Percentiles rank a stretch among this genome's conserved stretches.
These are phyloP conservation scores for Clonostachys sp. DNA, from an alignment of 2,329 filamentous ascomycete genomes.

Conservation along the genomic window DNA sequence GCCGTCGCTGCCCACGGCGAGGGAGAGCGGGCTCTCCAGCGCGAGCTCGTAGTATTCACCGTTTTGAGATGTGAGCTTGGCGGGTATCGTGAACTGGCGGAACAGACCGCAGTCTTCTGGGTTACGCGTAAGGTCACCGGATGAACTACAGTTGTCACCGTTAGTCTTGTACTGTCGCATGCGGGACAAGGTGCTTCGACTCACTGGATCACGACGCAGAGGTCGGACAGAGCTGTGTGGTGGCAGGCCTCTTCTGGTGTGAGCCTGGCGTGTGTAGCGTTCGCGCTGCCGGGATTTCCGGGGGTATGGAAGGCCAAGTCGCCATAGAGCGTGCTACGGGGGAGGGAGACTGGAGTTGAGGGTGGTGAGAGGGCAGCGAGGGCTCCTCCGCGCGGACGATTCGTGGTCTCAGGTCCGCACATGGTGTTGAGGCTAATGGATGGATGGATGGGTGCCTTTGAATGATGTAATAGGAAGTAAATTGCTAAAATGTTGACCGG, in stretches of 20 bases:
- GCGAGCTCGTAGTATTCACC: slow-evolving; percentile 22
- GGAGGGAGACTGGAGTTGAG: slow-evolving; percentile 2
- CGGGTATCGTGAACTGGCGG: slow-evolving; percentile 25
- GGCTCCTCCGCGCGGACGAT: slow-evolving; percentile 37
- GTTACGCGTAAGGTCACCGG: slow-evolving; percentile 34
- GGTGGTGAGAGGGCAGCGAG: slow-evolving; percentile 34
- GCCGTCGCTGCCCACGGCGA: slow-evolving; percentile 37
- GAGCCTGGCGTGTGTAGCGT: slow-evolving; percentile 36
- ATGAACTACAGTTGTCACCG: slow-evolving; percentile 17
- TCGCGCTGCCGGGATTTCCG: slow-evolving; percentile 24
- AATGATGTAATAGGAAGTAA: background rate
- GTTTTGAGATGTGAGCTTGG: background rate
- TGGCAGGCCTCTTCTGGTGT: slow-evolving; percentile 18
- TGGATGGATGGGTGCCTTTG: background rate
- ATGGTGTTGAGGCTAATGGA: slow-evolving; percentile 16
- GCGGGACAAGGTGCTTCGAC: slow-evolving; percentile 6
- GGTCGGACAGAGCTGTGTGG: slow-evolving; percentile 8
- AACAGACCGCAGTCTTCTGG: slow-evolving; percentile 36
- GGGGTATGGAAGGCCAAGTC: slow-evolving; percentile 39
- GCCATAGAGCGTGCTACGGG: slow-evolving; percentile 12
- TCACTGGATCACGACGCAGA: slow-evolving; percentile 40
- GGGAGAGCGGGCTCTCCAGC: slow-evolving; percentile 30
- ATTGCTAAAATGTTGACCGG: too few species aligned
- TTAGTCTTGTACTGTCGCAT: background rate
- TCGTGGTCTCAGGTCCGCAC: slow-evolving; percentile 37